Evolutionary conservation across 2,329 filamentous ascomycete species (phyloP), one percentile per base, ranked within the genome.

Genomic region (Exophiala lecanii-corni): DNA sequence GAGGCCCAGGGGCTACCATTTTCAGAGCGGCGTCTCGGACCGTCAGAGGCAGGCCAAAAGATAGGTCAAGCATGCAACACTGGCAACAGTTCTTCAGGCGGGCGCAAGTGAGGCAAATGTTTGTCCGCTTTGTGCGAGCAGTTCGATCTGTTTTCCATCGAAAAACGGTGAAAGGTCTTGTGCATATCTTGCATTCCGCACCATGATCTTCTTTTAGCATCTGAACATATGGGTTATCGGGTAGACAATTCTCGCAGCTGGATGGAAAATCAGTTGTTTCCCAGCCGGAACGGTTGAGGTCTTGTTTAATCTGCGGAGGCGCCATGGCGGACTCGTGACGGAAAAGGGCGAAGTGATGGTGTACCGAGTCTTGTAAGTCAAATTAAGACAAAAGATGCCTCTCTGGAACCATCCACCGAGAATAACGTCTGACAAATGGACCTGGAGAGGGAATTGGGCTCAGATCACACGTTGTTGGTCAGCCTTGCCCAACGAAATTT

Each of bases 11-110:
- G 1, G 91, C 89, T 31, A 97, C 86, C 85, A 98, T 95, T 72
- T 97, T 97, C 51, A 98, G 74, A 4, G 94, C 92, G 2, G 92
- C 92, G 72, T 98, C 92, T 61, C 92, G 82, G 45, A 98, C 86
- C 10, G 89, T 86, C 59, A 98, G 94, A 9, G 92, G 92, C 19
- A 98, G 74, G 17, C 92, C 94, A 60, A 97, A 98, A 9, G 87
- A 91, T 47, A 98, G 71, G 74, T 98, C 92, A 40, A 98, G 82
- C 88, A 97, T 97, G 72, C 92, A 98, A 69, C 84, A 91, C 71
- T 98, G 92, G 62, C 92, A 98, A 72, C 92, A 97, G 71, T 98
- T 98, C 70, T 98, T 98, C 55, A 97, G 76, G 33, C 92, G 85
- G 16, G 92, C 91, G 72, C 92, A 98, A 30, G 92, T 98, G 17